These are phyloP conservation scores for Apiospora rasikravindrae DNA, from an alignment of 2,329 filamentous ascomycete species.

Conservation along the genomic window DNA sequence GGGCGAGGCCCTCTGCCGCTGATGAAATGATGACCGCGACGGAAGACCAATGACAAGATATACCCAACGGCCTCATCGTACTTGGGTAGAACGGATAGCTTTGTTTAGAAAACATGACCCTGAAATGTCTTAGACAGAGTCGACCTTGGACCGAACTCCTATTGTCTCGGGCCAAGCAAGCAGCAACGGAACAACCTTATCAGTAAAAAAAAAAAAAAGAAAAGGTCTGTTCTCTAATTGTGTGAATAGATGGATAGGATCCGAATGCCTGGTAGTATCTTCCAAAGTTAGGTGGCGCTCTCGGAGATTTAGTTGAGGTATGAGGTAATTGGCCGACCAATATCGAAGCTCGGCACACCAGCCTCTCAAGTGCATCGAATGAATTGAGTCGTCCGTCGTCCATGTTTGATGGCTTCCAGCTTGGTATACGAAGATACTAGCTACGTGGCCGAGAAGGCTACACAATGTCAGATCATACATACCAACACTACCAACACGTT, in stretches of 20 bases:
- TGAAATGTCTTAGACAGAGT: background rate
- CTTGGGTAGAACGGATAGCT: background rate
- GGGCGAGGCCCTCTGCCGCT: background rate
- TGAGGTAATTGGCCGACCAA: background rate
- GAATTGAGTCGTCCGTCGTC: background rate
- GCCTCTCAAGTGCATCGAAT: background rate
- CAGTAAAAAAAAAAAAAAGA: background rate
- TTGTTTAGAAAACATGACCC: background rate
- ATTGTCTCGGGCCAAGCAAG: slow-evolving; percentile 1
- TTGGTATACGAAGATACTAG: background rate
- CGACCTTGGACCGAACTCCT: background rate
- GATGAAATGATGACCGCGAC: background rate
- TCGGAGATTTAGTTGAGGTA: background rate
- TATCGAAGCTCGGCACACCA: background rate
- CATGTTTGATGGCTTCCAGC: background rate
- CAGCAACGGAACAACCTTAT: slow-evolving; percentile 2
- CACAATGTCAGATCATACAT: background rate
- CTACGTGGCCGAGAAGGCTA: background rate
- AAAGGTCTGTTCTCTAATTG: background rate
- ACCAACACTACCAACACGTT: background rate
- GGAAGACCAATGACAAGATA: background rate
- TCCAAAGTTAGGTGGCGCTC: slow-evolving; percentile 7
- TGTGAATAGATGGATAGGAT: background rate
- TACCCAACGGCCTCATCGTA: background rate
- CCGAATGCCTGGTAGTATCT: slow-evolving; percentile 14